Evolutionary conservation across 163 green algal genomes (phyloP).

Genomic region (Scenedesmus sp.): DNA sequence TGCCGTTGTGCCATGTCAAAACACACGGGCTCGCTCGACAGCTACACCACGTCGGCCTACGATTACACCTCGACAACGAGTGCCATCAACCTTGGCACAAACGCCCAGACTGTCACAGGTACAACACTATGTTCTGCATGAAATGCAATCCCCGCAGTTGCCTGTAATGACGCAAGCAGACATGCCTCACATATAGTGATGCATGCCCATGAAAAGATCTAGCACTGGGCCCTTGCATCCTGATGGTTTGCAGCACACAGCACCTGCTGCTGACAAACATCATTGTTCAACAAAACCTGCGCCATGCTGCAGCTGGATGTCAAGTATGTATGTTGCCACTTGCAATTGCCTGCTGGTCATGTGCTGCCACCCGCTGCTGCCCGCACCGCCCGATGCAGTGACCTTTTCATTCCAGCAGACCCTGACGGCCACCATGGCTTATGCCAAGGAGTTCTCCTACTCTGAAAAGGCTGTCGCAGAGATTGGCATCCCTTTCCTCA

Average conservation of each 20-base stretch:
- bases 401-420: background rate
- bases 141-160: background rate
- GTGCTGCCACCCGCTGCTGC: background rate
- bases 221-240: background rate
- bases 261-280: background rate
- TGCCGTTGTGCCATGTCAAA: no score
- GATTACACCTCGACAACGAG: background rate
- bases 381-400: background rate
- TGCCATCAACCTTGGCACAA: background rate
- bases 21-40: no score
- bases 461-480: background rate
- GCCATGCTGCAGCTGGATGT: no score
- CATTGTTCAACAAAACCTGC: no score
- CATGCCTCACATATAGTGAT: background rate
- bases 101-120: constrained; percentile 14
- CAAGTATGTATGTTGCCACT: no score
- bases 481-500: constrained; percentile 9
- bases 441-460: background rate
- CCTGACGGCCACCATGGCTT: background rate
- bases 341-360: background rate
- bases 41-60: background rate
- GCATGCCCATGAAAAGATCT: background rate
- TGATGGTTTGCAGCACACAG: background rate
- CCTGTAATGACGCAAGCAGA: no score
- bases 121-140: background rate